Conservation (phyloP, 140 eudicot species). For the Oenanthe javanica region DNA sequence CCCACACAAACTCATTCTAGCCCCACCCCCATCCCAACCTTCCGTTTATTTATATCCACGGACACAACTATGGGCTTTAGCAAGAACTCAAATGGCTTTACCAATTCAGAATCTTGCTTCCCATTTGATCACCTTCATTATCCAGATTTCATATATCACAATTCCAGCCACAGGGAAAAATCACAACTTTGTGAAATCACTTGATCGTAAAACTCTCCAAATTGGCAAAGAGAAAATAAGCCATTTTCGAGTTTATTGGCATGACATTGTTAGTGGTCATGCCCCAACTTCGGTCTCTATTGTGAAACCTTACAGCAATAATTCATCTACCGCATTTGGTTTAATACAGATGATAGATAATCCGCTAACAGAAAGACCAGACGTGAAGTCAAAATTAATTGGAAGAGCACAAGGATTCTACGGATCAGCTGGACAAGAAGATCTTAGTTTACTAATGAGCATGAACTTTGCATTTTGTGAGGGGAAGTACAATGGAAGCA, state of each 20-base stretch:
- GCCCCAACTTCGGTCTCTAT: slow-evolving; percentile 20
- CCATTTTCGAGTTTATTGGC: slow-evolving; percentile 34
- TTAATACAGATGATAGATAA: slow-evolving; percentile 14
- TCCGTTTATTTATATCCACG: not conserved
- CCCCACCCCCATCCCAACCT: not conserved
- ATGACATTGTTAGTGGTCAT: slow-evolving; percentile 25
- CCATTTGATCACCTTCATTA: slow-evolving; percentile 7
- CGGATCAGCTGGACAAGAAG: slow-evolving; percentile 13
- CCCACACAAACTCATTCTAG: not conserved
- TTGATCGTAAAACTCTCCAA: not conserved
- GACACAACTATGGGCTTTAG: not conserved
- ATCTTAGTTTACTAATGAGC: slow-evolving; percentile 20
- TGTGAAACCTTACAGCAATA: not conserved
- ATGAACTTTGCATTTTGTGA: slow-evolving; percentile 22
- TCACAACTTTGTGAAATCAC: not conserved
- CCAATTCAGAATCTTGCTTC: not conserved
- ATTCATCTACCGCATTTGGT: slow-evolving; percentile 13
- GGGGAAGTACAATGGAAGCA: slow-evolving; percentile 29
- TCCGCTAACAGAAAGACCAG: slow-evolving; percentile 25
- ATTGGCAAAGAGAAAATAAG: slow-evolving; percentile 19
- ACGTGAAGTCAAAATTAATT: slow-evolving; percentile 17
- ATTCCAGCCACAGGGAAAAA: slow-evolving; percentile 11
- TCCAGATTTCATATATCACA: slow-evolving; percentile 1
- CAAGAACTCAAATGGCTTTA: not conserved
- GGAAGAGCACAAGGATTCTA: slow-evolving; percentile 31